A percentile compares a stretch with the other conserved stretches of the same genome.
Evolutionary conservation across 441 rosid genomes (phyloP).

Genomic region (Erysimum cheiri): DNA sequence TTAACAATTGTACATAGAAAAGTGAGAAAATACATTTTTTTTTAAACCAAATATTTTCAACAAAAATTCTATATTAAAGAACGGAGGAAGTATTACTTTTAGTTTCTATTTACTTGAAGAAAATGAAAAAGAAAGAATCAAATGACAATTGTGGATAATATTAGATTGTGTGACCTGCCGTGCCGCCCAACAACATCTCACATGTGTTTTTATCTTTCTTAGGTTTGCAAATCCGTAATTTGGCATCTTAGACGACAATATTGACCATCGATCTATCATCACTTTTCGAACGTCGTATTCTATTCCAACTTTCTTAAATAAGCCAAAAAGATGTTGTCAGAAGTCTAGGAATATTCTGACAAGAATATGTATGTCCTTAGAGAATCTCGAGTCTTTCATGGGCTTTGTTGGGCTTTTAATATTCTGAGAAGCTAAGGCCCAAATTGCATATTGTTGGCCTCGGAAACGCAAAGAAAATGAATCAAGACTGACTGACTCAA

Average conservation of each 20-base stretch:
- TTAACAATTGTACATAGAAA: too few relatives aligned
- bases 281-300: conserved; percentile 19
- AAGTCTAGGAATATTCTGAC: conserved; percentile 2
- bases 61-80: too few relatives aligned
- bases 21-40: too few relatives aligned
- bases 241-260: conserved; percentile 40
- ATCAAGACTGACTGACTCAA: conserved; percentile 28
- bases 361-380: neutral
- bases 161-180: conserved; percentile 21
- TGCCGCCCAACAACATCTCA: conserved; percentile 36
- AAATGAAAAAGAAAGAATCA: conserved; percentile 10
- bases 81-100: too few relatives aligned
- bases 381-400: conserved; percentile 14
- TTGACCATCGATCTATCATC: conserved; percentile 24
- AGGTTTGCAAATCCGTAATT: conserved; percentile 20
- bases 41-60: too few relatives aligned
- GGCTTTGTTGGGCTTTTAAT: conserved; percentile 22
- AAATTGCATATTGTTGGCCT: neutral
- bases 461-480: conserved; percentile 33
- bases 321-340: conserved; percentile 35
- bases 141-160: conserved; percentile 14
- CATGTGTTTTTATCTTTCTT: conserved; percentile 36
- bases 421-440: neutral
- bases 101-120: too few relatives aligned
- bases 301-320: conserved; percentile 14